Base-by-base conservation (phyloP, 345 rosid species). In the Citrus australasica region DNA sequence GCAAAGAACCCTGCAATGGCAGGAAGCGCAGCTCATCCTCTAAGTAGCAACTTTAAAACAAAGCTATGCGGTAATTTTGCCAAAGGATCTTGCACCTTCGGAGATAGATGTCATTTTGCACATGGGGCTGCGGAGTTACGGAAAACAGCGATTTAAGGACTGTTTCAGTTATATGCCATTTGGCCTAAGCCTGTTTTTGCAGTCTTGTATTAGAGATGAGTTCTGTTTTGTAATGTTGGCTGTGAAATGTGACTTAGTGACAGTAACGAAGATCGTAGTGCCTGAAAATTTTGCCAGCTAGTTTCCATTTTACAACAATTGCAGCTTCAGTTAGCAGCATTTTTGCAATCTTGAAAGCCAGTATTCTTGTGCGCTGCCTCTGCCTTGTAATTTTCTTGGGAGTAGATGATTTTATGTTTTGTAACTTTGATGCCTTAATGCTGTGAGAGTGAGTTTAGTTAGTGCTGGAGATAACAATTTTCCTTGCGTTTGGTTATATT, bases 31-130 rank as follows among this genome's bases (percentile, higher is more conserved):
- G 86, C 81, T 42, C 80, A 82, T 32, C 79, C 84, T 0, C 84
- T 88, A 75, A 84, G 81, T 85, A 94, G 90, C 92, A 96, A 94
- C 92, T 92, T 28, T 76, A 96, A 92, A 84, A 96, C 97, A 1
- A 96, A 92, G 87, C 58, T 96, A 2, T 96, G 99, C 46, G 98
- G 90, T 53, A 94, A 92, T 65, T 94, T 87, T 71, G 35, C 89
- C 0, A 92, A 94, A 73, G 98, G 98, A 62, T 83, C 83, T 75
- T 96, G 99, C 86, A 92, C 87, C 68, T 96, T 94, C 65, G 98
- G 98, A 33, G 92, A 91, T 28, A 89, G 91, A 82, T 96, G 99
- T 72, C 95, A 93, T 89, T 95, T 95, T 81, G 98, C 97, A 37
- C 98, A 93, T n/a, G 97, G 98, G 2, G 89, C 92, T 69, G 90